These are phyloP conservation scores for Penicillium fuscoglaucum DNA, from an alignment of 2,329 filamentous ascomycete species.

Conservation along the genomic window DNA sequence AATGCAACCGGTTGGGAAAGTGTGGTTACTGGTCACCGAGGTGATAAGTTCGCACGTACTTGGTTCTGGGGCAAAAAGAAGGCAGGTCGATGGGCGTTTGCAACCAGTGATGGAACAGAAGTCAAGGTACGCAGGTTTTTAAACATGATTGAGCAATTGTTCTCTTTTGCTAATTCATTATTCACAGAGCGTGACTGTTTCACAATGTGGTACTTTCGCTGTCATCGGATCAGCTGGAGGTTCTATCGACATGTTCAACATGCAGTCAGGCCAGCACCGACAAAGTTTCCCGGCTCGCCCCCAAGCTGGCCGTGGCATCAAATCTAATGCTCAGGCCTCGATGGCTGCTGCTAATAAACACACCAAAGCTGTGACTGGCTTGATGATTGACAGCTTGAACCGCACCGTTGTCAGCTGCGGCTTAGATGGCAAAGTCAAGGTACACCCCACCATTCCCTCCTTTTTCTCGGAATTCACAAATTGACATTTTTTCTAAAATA, in stretches of 20 bases:
- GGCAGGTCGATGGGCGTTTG: conserved; percentile 89
- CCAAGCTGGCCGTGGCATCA: conserved; percentile 60
- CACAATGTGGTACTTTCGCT: conserved; percentile 90
- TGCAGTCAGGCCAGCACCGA: conserved; percentile 87
- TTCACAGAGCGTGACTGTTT: conserved; percentile 75
- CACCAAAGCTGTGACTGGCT: conserved; percentile 76
- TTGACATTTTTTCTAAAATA: background rate
- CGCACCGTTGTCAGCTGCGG: conserved; percentile 81
- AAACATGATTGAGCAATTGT: background rate
- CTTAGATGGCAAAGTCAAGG: conserved; percentile 85
- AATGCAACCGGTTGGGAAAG: conserved; percentile 93
- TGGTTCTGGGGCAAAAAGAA: conserved; percentile 98
- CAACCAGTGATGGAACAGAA: conserved; percentile 77
- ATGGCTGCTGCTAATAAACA: conserved; percentile 66
- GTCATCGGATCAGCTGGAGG: conserved; percentile 82
- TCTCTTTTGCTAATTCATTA: conserved; percentile 2
- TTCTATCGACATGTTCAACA: conserved; percentile 90
- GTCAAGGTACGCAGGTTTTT: conserved; percentile 54
- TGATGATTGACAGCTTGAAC: conserved; percentile 88
- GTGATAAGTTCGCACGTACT: conserved; percentile 80
- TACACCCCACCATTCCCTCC: conserved; percentile 22
- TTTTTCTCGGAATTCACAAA: background rate
- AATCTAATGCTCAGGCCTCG: conserved; percentile 44
- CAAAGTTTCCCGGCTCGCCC: conserved; percentile 81
- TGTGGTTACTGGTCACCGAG: conserved; percentile 86